Evolutionary conservation across 2,329 filamentous ascomycete genomes (phyloP), one percentile per base, ranked within the genome.

Genomic region (Dactylellina haptotyla): DNA sequence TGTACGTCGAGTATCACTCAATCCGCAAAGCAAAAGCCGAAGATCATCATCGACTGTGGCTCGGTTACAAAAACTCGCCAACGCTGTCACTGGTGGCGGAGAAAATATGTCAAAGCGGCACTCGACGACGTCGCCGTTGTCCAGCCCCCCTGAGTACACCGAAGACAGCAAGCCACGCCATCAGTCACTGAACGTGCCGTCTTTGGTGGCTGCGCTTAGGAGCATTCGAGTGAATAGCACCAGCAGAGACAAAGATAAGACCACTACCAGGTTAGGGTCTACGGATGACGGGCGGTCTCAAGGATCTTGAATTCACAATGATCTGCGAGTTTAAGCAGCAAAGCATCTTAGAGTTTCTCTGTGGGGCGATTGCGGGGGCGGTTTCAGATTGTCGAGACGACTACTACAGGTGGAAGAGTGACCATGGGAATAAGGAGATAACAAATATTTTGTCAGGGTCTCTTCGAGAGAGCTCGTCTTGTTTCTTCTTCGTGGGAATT

Each of bases 321-420:
- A 46, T 50, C 37, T 23, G 16, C 16, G n/a, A 14, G 16, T 39
- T 18, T 37, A 30, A 37, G 48, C 18, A 30, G 18, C 46, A 9
- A 34, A 28, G 6, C 16, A 23, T 34, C 41, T 16, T 48, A 34
- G 6, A 16, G 41, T 58, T 53, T 45, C 16, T 16, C 48, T 65
- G 37, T 46, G 41, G 45, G 50, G 53, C 56, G 45, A 50, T 58
- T 23, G 53, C 43, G 54, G 46, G 45, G 53, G 53, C 34, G 41
- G 56, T 67, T 59, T 67, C 53, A 67, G 63, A 67, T 53, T 67
- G 45, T 67, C 53, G 63, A 67, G 63, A 53, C n/a, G 63, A 41
- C 20, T 43, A 43, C 10, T 28, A 32, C 41, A 51, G 14, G 32
- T 20, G 53, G 14, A 20, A 12, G 39, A 65, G 25, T 48, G 20